Evolutionary conservation across 345 rosid species (phyloP).

Genomic region (Geranium rotundifolium): DNA sequence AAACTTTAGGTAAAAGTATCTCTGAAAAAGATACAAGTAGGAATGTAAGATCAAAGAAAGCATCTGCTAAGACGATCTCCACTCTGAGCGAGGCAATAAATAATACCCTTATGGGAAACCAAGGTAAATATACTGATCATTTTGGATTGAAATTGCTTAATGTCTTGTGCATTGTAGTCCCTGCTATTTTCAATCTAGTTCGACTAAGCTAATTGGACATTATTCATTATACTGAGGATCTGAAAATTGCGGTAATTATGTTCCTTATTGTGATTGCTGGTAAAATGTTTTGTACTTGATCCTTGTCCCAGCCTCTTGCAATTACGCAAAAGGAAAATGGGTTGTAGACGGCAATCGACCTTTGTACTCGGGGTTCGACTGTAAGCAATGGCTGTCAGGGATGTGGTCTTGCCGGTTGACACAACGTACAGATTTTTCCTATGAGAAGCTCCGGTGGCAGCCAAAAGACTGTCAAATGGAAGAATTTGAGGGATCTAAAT

Average conservation of each 20-base stretch:
- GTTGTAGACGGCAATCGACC: slow-evolving; percentile 49
- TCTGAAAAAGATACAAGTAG: slow-evolving; percentile 8
- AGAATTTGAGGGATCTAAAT: slow-evolving; percentile 50
- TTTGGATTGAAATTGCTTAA: too few species aligned
- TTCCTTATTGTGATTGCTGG: not conserved
- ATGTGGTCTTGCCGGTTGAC: slow-evolving; percentile 84
- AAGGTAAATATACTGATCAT: not conserved
- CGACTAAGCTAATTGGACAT: too few species aligned
- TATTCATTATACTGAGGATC: too few species aligned
- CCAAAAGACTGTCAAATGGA: slow-evolving; percentile 64
- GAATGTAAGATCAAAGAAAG: not conserved
- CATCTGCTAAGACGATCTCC: slow-evolving; percentile 6
- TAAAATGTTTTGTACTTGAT: not conserved
- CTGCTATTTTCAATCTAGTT: not conserved
- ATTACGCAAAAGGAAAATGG: slow-evolving; percentile 81
- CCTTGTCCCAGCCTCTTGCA: slow-evolving; percentile 39
- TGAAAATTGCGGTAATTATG: too few species aligned
- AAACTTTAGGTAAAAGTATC: slow-evolving; percentile 6
- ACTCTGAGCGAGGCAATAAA: slow-evolving; percentile 4
- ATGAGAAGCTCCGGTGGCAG: slow-evolving; percentile 60
- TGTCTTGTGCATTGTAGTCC: not conserved
- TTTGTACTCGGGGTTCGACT: slow-evolving; percentile 53
- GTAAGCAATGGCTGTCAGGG: slow-evolving; percentile 68
- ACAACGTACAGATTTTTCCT: slow-evolving; percentile 64
- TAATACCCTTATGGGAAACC: not conserved